phyloP scores from a whole-genome alignment of 768 basidiomycete species.

The Boletus tomentosulus region DNA sequence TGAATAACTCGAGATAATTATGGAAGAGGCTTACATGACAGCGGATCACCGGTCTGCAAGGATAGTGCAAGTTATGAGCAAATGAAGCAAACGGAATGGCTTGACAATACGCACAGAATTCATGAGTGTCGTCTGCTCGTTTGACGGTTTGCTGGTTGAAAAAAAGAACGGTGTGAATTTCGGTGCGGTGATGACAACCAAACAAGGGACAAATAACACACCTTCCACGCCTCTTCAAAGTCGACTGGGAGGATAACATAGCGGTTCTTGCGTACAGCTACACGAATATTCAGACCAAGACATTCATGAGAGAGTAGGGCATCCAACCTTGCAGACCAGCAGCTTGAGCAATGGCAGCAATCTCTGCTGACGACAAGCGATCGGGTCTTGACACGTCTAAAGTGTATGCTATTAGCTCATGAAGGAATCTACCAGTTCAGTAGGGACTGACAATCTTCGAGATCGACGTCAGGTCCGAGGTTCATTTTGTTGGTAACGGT shows the following conservation, averaged over 20 bases:
- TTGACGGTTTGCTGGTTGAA: conserved; percentile 88
- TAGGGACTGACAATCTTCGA: conserved; percentile 87
- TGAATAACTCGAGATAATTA: conserved; percentile 15
- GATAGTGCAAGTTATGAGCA: conserved; percentile 1
- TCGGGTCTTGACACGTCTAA: conserved; percentile 96
- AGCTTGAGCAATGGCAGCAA: conserved; percentile 92
- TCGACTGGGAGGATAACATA: conserved; percentile 96
- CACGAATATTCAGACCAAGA: conserved; percentile 5
- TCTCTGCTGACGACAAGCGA: conserved; percentile 91
- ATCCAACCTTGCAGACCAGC: conserved; percentile 87
- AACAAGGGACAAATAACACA: conserved; percentile 60
- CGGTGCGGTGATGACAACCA: conserved; percentile 37
- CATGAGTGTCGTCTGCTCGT: conserved; percentile 91
- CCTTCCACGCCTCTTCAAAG: conserved; percentile 99
- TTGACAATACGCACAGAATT: conserved; percentile 73
- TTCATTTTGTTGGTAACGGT: conserved; percentile 98
- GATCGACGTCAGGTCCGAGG: conserved; percentile 92
- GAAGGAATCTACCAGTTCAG: conserved; percentile 5
- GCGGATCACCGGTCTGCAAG: conserved; percentile 37
- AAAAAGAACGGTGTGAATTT: conserved; percentile 31
- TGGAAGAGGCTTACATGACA: conserved; percentile 36
- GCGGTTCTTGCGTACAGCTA: conserved; percentile 93
- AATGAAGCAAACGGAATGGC: background rate
- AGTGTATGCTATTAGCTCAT: conserved; percentile 6
- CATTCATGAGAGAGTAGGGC: background rate